These are phyloP conservation scores for Tricholomella constricta DNA, from an alignment of 768 basidiomycete species.

Conservation along the genomic window DNA sequence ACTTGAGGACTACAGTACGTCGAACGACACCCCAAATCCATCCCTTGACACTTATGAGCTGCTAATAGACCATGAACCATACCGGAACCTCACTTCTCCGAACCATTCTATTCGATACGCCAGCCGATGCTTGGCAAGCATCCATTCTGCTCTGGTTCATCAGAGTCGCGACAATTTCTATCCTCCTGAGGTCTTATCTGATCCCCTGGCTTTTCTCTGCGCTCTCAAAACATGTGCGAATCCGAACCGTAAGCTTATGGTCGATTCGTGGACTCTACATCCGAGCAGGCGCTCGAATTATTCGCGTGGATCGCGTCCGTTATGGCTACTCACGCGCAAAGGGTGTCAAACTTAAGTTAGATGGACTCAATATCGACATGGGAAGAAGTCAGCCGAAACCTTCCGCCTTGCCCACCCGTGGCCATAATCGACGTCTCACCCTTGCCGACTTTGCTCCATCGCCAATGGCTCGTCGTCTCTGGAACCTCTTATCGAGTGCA, in stretches of 20 bases:
- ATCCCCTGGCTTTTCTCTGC: constrained; percentile 63
- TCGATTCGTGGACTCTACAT: constrained; percentile 80
- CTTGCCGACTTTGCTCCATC: constrained; percentile 49
- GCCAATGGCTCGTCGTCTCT: constrained; percentile 41
- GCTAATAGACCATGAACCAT: constrained; percentile 7
- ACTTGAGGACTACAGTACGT: background rate
- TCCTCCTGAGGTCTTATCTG: constrained; percentile 66
- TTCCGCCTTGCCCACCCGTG: constrained; percentile 25
- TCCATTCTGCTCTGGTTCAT: constrained; percentile 50
- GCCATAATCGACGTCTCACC: constrained; percentile 46
- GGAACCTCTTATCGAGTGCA: constrained; percentile 39
- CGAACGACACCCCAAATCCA: background rate
- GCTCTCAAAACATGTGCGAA: constrained; percentile 63
- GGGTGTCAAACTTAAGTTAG: constrained; percentile 62
- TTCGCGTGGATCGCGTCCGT: constrained; percentile 70
- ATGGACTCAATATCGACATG: constrained; percentile 60
- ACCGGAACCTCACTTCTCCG: constrained; percentile 16
- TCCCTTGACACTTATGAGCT: background rate
- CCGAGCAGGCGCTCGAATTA: constrained; percentile 51
- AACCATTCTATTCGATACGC: constrained; percentile 32
- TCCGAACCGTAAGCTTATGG: constrained; percentile 73
- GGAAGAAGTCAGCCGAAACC: constrained; percentile 30
- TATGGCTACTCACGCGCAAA: constrained; percentile 56
- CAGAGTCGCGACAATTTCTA: constrained; percentile 52
- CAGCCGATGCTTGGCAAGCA: constrained; percentile 38